phyloP scores from a whole-genome alignment of 139 green algal species.

The Coelastrella sp. region DNA sequence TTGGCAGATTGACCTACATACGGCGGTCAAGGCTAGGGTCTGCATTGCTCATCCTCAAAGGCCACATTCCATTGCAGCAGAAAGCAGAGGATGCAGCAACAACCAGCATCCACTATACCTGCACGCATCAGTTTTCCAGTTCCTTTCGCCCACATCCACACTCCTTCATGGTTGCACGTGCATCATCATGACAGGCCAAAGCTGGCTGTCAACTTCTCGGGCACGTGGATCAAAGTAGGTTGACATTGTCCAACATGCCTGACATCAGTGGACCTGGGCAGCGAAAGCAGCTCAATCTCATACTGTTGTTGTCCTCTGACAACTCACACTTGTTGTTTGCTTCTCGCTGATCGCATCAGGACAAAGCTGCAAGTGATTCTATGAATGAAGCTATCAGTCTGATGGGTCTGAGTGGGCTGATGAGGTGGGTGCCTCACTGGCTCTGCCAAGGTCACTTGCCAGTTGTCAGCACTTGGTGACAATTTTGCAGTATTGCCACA shows the following conservation, averaged over 20 bases:
- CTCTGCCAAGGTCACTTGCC: not conserved
- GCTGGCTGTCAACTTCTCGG: conserved; percentile 29
- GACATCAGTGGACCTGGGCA: too few relatives aligned
- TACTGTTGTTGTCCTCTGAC: too few relatives aligned
- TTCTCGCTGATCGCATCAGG: conserved; percentile 30
- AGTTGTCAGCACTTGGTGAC: too few relatives aligned
- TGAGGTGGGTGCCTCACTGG: not conserved
- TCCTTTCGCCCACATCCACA: conserved; percentile 9
- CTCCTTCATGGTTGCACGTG: not conserved
- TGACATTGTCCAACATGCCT: not conserved
- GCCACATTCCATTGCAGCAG: too few relatives aligned
- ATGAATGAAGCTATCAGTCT: conserved; percentile 37
- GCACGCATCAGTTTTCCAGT: not conserved
- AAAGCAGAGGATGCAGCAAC: conserved; percentile 25
- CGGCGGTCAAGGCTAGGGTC: too few relatives aligned
- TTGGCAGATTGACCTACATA: too few relatives aligned
- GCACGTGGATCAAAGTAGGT: conserved; percentile 39
- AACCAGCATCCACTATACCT: not conserved
- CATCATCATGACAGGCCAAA: not conserved
- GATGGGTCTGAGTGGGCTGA: conserved; percentile 31
- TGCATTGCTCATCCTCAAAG: too few relatives aligned
- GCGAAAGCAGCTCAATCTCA: too few relatives aligned
- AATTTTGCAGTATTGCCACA: too few relatives aligned
- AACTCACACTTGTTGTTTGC: too few relatives aligned
- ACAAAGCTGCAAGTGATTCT: conserved; percentile 37